Evolutionary conservation across 2,329 filamentous ascomycete species (phyloP), one percentile per base, ranked within the genome.

Genomic region (Botrytis porri): DNA sequence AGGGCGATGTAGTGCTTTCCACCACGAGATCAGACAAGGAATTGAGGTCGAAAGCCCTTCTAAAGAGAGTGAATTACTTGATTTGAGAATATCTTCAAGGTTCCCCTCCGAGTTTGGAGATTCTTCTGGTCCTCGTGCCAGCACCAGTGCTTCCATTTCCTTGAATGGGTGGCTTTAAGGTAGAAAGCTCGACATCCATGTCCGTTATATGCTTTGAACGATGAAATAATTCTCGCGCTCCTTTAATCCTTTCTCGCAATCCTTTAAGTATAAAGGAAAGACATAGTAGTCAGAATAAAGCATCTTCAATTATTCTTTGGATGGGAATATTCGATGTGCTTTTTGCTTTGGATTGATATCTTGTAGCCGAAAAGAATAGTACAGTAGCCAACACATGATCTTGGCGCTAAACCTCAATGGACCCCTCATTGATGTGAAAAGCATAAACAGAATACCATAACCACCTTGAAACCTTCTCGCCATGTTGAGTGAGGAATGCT

Each of bases 371-470:
- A 41, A 41, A 16, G 18, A 48, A n/a, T 41, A 45, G 41, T 6
- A n/a, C 41, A 45, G 41, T 6, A 18, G 20, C 41, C 41, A 29
- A 8, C 62, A 65, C 62, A 65, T 65, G 41, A 65, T 65, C 41
- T 65, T 35, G 62, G 4, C 41, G 62, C 41, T 48, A 48, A 48
- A 22, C 60, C 60, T n/a, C 37, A 25, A 18, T 25, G 35, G 20
- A 65, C 41, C 62, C 62, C 62, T 65, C 62, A 48, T 48, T 48
- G 29, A 48, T 65, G 29, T 65, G 41, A 35, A 66, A 32, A 41
- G 14, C 18, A 22, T 4, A 1, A n/a, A 39, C 35, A n/a, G 39
- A 41, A 62, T 62, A 16, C 35, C 9, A n/a, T 16, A 41, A 62
- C 60, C 48, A 7, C 22, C 22, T n/a, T 51, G 25, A 25, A 41